Base-by-base conservation (phyloP, 768 basidiomycete genomes). In the Pseudohyphozyma bogoriensis region DNA sequence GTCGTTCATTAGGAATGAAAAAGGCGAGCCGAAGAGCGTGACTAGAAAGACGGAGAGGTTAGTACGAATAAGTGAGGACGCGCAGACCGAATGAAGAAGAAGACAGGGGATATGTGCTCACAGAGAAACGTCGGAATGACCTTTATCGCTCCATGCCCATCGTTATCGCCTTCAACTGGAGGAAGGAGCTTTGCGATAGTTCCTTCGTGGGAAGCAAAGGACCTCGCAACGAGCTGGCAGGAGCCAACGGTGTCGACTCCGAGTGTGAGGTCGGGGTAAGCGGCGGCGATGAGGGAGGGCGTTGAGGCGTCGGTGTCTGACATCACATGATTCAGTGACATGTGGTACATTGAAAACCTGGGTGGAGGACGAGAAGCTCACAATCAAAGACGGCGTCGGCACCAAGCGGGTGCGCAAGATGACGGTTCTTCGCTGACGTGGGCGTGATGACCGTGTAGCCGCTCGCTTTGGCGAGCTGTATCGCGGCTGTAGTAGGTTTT, bases 391-490 rank as follows among this genome's bases (percentile, higher is more conserved):
- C 74, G 11, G 72, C 74, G 47, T 76, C 74, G 10, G 80, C 80
- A 9, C 80, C 79, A 12, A 77, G 69, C 6, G 70, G 63, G 42
- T 72, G 72, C 8, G 79, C 59, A 29, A 76, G 69, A 0, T 71
- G 71, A 56, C 74, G 71, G 63, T 78, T 77, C n/a, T 66, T 62
- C 18, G 74, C 70, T 0, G 79, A 79, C 3, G 78, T 76, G 35
- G 78, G 78, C 10, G 79, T 74, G n/a, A 78, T 74, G 39, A 80
- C 76, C 36, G 73, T 72, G 56, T 78, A 72, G 18, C 79, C 79
- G 1, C 76, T 67, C 8, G 77, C 67, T 35, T 74, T 74, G 4
- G 76, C 76, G 22, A 79, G 73, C 60, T 77, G 75, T 13, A 79
- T 72, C 1, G 76, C 75, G 36, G 61, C 58, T 59, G 22, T 5